Base-by-base conservation (phyloP, 345 rosid species). In the Noccaea bulbosa region DNA sequence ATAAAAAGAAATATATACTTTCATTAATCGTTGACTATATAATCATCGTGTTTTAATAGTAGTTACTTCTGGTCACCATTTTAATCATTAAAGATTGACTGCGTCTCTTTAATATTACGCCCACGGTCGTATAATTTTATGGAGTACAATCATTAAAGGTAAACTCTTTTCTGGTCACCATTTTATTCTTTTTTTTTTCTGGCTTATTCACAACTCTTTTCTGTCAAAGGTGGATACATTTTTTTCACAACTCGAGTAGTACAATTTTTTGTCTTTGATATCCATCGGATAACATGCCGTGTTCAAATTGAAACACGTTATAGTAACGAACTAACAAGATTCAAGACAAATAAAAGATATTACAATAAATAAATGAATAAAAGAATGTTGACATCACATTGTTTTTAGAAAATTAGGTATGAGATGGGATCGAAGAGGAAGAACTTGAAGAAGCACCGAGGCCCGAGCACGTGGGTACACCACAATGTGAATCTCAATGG, bases 391-490 rank as follows among this genome's bases (percentile, higher is more conserved):
- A 16, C 11, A 15, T 32, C 10, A 8, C 12, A 7, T 40, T 24
- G n/a, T 2, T 51, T 20, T 6, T 12, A 4, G 4, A 1, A 35
- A 40, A 40, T 33, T 30, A 46, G 56, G 47, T 69, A 38, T 7
- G 30, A 69, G 58, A 58, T 58, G 57, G 44, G 66, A 58, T 58
- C 50, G 40, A 38, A 54, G 70, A 51, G 63, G 39, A 62, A 41
- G 54, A 71, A 52, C 62, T 61, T 67, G 39, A 53, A 10, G 1
- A 43, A 44, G 56, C 22, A 20, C 22, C 22, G n/a, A n/a, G n/a
- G n/a, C n/a, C n/a, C n/a, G 22, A 20, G 22, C 67, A 73, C 44
- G 54, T 66, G 72, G 40, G 15, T 43, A 20, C 76, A 72, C 49
- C 14, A 11, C 43, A 65, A 65, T 32, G 44, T 65, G 45, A 57